These are phyloP conservation scores for Centaurea solstitialis DNA, from an alignment of 129 eudicot species.

Conservation along the genomic window DNA sequence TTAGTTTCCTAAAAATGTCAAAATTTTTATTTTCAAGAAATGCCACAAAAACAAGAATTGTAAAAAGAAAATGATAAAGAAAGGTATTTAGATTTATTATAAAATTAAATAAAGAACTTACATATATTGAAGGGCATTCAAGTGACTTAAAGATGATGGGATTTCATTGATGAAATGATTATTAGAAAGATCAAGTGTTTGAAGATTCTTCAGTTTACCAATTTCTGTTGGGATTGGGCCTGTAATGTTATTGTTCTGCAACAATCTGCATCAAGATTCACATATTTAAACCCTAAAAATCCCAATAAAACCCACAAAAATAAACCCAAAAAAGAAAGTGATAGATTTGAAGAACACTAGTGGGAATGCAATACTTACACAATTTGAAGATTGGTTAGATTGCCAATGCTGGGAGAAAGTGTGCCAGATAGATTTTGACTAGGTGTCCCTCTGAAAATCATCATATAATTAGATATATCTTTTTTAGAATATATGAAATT, in stretches of 20 bases:
- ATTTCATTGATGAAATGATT: constrained; percentile 64
- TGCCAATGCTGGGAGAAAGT: constrained; percentile 90
- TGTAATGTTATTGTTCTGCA: constrained; percentile 83
- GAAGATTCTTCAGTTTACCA: constrained; percentile 70
- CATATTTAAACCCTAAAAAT: not conserved
- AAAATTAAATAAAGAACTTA: constrained; percentile 35
- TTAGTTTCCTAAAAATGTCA: constrained; percentile 68
- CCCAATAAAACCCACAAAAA: not conserved
- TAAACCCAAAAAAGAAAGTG: not conserved
- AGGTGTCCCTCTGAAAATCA: constrained; percentile 72
- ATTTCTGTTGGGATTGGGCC: constrained; percentile 75
- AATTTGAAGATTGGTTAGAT: constrained; percentile 86
- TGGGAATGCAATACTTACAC: constrained; percentile 39
- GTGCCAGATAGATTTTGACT: constrained; percentile 84
- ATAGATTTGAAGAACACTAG: too few relatives aligned
- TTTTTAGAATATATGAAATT: too few relatives aligned
- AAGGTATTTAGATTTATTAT: not conserved
- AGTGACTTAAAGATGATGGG: constrained; percentile 65
- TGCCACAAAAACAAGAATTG: not conserved
- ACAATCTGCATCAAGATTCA: constrained; percentile 49
- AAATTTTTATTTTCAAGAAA: constrained; percentile 19
- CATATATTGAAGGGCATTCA: constrained; percentile 76
- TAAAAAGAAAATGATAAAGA: not conserved
- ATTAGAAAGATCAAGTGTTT: constrained; percentile 89
- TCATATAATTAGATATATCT: not conserved